Evolutionary conservation across 2,329 filamentous ascomycete species (phyloP), one percentile per base, ranked within the genome.

Genomic region (Colletotrichum eleusines): DNA sequence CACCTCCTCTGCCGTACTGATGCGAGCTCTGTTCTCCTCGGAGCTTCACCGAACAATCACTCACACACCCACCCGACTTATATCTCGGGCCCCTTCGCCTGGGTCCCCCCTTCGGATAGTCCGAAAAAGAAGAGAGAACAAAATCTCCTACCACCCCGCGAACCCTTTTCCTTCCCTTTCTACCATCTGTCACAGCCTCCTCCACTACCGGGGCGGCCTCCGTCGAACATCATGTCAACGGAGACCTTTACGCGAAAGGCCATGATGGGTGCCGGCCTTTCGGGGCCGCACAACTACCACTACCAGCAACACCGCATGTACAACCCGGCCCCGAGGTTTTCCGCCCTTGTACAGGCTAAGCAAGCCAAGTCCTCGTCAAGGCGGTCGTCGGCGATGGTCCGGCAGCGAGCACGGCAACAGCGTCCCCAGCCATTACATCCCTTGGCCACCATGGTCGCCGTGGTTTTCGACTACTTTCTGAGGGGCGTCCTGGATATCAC

Each of bases 261-360:
- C 61, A 55, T 71, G 18, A 50, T 71, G 57, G 50, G 61, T 71
- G 69, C 64, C 46, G 69, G 64, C 64, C 69, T 71, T 40, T 69
- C 64, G 65, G 64, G 69, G 65, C 69, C 69, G 48, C 64, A 71
- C 28, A 71, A 69, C 23, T 71, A 63, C 53, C 61, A 71, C 46
- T 69, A 71, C 58, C 66, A 55, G 16, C 42, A 66, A n/a, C 68
- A 68, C 20, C 65, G 55, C 53, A 38, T 68, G 5, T 71, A 71
- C 59, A 68, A 58, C 59, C 69, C 58, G 46, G 64, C 64, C 26
- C 69, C 69, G n/a, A 63, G 69, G 69, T 58, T 71, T 26, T 71
- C 69, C 28, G 69, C 69, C 26, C 65, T 71, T 23, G 64, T 51
- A 6, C 64, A 71, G 16, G 46, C 59, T 42, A 71, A 71, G 59